Evolutionary conservation across 2,329 filamentous ascomycete genomes (phyloP), one percentile per base, ranked within the genome.

Genomic region (Penicillium sp.): DNA sequence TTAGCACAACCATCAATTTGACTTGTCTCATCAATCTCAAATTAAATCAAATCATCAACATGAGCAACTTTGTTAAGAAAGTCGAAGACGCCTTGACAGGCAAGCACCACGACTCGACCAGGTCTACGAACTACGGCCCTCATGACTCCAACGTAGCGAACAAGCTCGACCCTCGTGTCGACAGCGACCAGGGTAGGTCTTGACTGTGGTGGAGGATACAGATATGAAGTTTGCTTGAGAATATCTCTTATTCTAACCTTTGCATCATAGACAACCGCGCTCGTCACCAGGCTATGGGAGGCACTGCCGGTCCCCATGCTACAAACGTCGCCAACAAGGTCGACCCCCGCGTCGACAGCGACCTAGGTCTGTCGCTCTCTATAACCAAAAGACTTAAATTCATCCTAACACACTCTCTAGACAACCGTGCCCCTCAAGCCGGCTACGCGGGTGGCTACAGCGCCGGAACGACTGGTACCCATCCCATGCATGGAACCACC

Each of bases 101-200:
- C 39, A 22, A 41, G 18, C 39, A 41, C 39, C 39, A 41, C 9
- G 18, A 53, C 33, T 41, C 55, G 18, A 19, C 33, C 14, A 36
- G n/a, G 24, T 51, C 50, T 13, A 49, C 59, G 24, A 58, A 58
- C 55, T 49, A 53, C 24, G 59, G 55, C 27, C 58, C 55, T n/a
- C 58, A 60, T 50, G 39, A 41, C 46, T 60, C 58, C 22, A 58
- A 50, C 35, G 18, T 60, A 14, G 31, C 46, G 18, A 60, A 60
- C 54, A 56, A 60, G 54, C 49, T 46, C 2, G 58, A 57, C 37
- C 54, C 58, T 10, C 43, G 50, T 13, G 46, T 57, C 11, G 59
- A 55, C 18, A 58, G 49, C 6, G 51, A 58, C 24, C 2, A 14
- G 10, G 35, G 50, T 53, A 22, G 16, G 50, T 16, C 22, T 16